Base-by-base conservation (phyloP, 2,329 filamentous ascomycete species). In the Calonectria multiphialidica region DNA sequence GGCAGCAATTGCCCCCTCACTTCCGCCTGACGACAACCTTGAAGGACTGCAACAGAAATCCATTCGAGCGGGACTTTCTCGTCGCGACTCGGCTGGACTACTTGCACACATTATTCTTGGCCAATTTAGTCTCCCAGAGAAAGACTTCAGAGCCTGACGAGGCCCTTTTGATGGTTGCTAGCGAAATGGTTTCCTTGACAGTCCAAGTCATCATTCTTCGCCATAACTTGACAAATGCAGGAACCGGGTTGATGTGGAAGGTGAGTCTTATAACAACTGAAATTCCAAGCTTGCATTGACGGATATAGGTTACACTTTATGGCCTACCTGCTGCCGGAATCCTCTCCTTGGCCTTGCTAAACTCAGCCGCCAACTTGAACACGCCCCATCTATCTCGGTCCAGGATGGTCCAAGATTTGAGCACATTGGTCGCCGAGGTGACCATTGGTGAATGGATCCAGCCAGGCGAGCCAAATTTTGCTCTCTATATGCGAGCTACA, bases 401-500 rank as follows among this genome's bases (percentile, higher is more conserved):
- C 2, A 72, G 66, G 30, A 65, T 74, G 42, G 49, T 76, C 2
- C 74, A 75, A 40, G 64, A 75, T 57, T 53, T 76, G 18, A 75
- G 73, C 13, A 66, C 72, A 2, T 30, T 76, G 5, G 71, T 73
- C 12, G 71, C 73, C 2, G 74, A 75, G 47, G 40, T 75, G 30
- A 66, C 50, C 16, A 71, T 62, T 0, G 74, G 74, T 3, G 69
- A 70, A 8, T 55, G 61, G 25, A 72, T 76, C 5, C 68, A 72
- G 21, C 66, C 63, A 3, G 73, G 71, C 6, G 73, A 75, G n/a
- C 73, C 74, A 3, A 76, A 76, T 23, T 76, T 68, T 59, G 73
- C 74, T 8, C 65, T 76, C 4, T 73, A 75, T 21, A 70, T 67
- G 15, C 68, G 71, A 4, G 74, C 73, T 1, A 76, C 74, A 9